Evolutionary conservation across 192 early-diverging fungal species (phyloP), one percentile per base, ranked within the genome.

Genomic region (Chytriomyces sp.): DNA sequence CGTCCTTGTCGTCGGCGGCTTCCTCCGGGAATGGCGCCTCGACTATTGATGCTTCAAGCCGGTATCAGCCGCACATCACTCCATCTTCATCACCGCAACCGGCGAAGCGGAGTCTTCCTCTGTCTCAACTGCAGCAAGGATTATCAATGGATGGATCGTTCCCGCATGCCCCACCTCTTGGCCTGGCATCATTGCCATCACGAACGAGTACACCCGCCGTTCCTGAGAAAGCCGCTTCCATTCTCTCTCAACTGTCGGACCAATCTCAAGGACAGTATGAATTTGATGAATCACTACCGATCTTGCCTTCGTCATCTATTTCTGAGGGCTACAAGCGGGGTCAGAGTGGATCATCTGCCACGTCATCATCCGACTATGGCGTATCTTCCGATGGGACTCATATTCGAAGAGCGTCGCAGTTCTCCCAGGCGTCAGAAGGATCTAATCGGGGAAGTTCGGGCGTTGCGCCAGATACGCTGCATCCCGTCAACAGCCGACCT

Each of bases 251-350:
- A 57, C 2, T 35, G 3, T 35, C 35, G 35, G 35, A 35, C 35
- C 16, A 57, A 20, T 20, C 13, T 13, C 53, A 57, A n/a, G 53
- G 53, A 13, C 53, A 13, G 5, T 64, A 13, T 43, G n/a, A n/a
- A 23, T 10, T 13, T 18, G 50, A 24, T 13, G 69, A 60, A 48
- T 71, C 69, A 23, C 24, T 7, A 13, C 8, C 13, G 8, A 35
- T 53, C 26, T 20, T 20, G 18, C 69, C 69, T 26, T 71, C 69
- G 7, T 48, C 44, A 44, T 50, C 69, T 0, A 24, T 53, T 13
- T 71, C 69, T 16, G 69, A 71, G n/a, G 69, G 69, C 20, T 71
- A 71, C 50, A 71, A 71, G 69, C 47, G 69, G 4, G 69, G 69
- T 13, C 69, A 60, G 45, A 71, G 69, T 60, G 69, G 69, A 26